Evolutionary conservation across 192 early-diverging fungal genomes (phyloP).

Genomic region (Linnemannia schmuckeri): DNA sequence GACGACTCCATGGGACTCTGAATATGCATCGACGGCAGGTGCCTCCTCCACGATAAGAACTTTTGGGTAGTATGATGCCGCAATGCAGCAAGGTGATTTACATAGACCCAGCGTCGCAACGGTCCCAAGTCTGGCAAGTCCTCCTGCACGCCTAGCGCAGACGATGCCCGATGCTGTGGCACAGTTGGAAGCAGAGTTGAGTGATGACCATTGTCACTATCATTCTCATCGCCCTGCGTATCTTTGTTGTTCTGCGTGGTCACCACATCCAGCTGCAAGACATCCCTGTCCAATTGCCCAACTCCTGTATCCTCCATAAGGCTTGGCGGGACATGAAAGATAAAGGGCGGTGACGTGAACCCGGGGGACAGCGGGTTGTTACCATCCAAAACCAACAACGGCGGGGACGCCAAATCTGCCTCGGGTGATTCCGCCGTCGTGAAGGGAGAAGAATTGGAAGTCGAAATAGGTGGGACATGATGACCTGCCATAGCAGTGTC

Average conservation of each 20-base stretch:
- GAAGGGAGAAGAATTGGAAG: background rate
- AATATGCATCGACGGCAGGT: background rate
- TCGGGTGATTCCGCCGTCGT: conserved; percentile 7
- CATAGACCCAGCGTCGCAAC: conserved; percentile 28
- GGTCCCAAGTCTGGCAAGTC: conserved; percentile 2
- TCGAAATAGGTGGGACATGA: background rate
- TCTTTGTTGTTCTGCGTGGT: background rate
- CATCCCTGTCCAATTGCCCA: conserved; percentile 8
- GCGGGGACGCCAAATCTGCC: conserved; percentile 18
- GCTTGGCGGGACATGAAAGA: background rate
- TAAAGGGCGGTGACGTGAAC: conserved; percentile 22
- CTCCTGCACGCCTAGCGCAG: background rate
- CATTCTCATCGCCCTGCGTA: background rate
- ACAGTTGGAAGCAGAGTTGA: background rate
- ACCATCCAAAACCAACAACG: conserved; percentile 8
- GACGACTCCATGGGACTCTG: conserved; percentile 25
- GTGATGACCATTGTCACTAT: background rate
- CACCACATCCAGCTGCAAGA: conserved; percentile 20
- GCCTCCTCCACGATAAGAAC: conserved; percentile 33
- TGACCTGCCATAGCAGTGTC: background rate
- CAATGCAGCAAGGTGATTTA: conserved; percentile 16
- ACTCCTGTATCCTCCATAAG: background rate
- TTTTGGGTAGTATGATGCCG: conserved; percentile 41
- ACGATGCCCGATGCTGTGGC: background rate
- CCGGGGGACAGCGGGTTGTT: background rate